These are phyloP conservation scores for Rhynchospora tenuis DNA, from an alignment of 176 grass and related monocot genomes.

Conservation along the genomic window DNA sequence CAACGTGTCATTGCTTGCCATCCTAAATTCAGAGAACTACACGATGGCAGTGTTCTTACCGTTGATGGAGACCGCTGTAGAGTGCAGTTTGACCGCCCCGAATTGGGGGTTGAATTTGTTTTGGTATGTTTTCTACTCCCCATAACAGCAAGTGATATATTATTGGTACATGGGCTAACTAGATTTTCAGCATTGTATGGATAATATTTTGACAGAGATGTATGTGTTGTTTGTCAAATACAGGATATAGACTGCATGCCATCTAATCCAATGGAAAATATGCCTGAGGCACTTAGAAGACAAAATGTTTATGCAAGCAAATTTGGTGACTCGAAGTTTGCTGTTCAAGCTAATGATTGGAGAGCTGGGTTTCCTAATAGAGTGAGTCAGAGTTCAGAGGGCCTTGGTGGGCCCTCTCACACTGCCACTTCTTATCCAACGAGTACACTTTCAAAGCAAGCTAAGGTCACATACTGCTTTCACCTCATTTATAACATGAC, in stretches of 20 bases:
- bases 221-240: neutral
- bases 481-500: neutral
- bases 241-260: conserved; percentile 97
- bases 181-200: neutral
- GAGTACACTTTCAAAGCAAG: conserved; percentile 51
- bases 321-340: conserved; percentile 20
- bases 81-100: conserved; percentile 83
- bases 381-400: neutral
- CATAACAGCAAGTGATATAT: neutral
- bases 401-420: neutral
- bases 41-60: conserved; percentile 76
- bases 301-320: conserved; percentile 51
- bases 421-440: conserved; percentile 49
- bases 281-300: conserved; percentile 57
- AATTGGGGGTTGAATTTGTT: conserved; percentile 75
- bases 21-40: conserved; percentile 89
- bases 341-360: neutral
- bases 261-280: conserved; percentile 70
- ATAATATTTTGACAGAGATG: neutral
- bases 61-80: conserved; percentile 46
- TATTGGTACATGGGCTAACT: neutral
- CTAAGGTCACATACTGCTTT: conserved; percentile 37
- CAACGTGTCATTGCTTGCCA: conserved; percentile 74
- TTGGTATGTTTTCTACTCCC: conserved; percentile 1
- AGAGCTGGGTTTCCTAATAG: neutral